phyloP scores from a whole-genome alignment of 495 filamentous ascomycete genomes.

The Penicillium simplicissimum region DNA sequence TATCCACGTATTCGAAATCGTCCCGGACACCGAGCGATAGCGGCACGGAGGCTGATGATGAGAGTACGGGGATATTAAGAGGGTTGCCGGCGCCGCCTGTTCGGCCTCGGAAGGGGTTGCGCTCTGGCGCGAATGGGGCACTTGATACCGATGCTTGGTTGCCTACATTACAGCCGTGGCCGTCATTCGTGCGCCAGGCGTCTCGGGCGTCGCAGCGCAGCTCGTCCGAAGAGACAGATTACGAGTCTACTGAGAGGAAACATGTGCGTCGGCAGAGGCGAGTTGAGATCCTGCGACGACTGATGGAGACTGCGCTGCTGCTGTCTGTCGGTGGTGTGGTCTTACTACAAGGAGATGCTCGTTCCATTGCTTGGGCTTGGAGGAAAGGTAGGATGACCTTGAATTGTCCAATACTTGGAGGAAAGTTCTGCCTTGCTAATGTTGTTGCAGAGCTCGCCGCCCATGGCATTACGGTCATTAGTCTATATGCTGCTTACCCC shows the following conservation, averaged over 20 bases:
- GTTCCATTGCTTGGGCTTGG: constrained; percentile 43
- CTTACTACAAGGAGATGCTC: constrained; percentile 33
- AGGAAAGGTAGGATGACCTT: constrained; percentile 37
- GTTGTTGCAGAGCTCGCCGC: constrained; percentile 48
- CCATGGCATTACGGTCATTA: constrained; percentile 40
- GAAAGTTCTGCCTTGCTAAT: not conserved
- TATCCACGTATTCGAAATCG: constrained; percentile 29
- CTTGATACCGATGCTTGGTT: constrained; percentile 39
- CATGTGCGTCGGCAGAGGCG: constrained; percentile 36
- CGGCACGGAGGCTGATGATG: constrained; percentile 90
- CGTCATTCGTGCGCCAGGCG: constrained; percentile 36
- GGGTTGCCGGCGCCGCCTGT: constrained; percentile 75
- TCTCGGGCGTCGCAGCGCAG: constrained; percentile 40
- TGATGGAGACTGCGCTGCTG: constrained; percentile 46
- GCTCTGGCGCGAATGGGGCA: constrained; percentile 50
- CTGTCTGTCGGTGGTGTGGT: constrained; percentile 48
- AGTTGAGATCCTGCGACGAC: constrained; percentile 47
- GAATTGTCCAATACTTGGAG: not conserved
- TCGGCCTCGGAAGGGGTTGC: constrained; percentile 72
- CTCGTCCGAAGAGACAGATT: constrained; percentile 40
- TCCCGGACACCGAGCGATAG: constrained; percentile 75
- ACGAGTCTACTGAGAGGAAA: constrained; percentile 29
- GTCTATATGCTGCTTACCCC: constrained; percentile 52
- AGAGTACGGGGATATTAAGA: constrained; percentile 68
- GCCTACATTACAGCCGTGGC: constrained; percentile 38